These are phyloP conservation scores for Yamadazyma takamatsuzukensis DNA, from an alignment of 805 yeast genomes.

Conservation along the genomic window DNA sequence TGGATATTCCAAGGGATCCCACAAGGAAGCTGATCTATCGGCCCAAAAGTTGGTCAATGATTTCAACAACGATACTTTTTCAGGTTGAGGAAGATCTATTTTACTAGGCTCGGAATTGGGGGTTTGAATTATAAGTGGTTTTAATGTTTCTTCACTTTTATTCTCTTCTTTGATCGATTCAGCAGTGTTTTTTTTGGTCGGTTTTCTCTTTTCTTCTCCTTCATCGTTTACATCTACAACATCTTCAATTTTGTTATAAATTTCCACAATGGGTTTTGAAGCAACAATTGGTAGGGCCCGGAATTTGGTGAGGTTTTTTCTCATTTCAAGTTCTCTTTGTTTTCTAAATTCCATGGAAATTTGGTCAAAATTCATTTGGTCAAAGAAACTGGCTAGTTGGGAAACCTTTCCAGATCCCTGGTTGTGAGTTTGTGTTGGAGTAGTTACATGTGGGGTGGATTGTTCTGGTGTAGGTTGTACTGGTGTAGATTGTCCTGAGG, in stretches of 20 bases:
- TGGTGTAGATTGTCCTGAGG: not conserved
- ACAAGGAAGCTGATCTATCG: constrained; percentile 88
- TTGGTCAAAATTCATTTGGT: constrained; percentile 74
- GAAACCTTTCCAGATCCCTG: too few species aligned
- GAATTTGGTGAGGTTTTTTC: constrained; percentile 56
- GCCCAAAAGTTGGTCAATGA: constrained; percentile 94
- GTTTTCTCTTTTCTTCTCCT: constrained; percentile 7
- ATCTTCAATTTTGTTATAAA: constrained; percentile 82
- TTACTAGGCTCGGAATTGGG: not conserved
- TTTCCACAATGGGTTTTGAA: constrained; percentile 85
- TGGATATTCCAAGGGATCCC: constrained; percentile 91
- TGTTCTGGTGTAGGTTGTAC: not conserved
- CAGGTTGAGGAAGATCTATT: constrained; percentile 42
- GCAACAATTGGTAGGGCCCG: constrained; percentile 68
- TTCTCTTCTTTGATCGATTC: constrained; percentile 7
- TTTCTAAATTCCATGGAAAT: constrained; percentile 80
- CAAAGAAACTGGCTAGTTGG: constrained; percentile 63
- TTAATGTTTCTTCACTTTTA: constrained; percentile 4
- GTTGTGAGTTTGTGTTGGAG: too few species aligned
- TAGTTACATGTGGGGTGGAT: not conserved
- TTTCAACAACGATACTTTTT: constrained; percentile 73
- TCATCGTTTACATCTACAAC: constrained; percentile 58
- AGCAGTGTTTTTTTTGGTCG: constrained; percentile 5
- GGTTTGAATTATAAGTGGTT: not conserved
- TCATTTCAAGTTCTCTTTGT: constrained; percentile 77